Base-by-base conservation (phyloP, 1,284 basidiomycete species). In the Volvariella surrecta region DNA sequence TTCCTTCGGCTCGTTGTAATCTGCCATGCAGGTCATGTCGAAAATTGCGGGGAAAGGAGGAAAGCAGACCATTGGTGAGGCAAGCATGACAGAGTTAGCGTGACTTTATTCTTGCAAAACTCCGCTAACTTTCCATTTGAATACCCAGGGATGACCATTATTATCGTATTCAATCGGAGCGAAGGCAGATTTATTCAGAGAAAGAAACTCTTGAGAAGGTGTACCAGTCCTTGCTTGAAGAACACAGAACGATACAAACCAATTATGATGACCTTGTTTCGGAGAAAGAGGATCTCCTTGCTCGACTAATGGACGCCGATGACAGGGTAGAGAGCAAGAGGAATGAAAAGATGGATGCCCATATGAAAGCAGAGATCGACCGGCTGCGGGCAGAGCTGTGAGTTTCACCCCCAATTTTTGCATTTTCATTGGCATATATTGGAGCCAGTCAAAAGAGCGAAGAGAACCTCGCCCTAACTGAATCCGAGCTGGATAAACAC, bases 181-280 rank as follows among this genome's bases (percentile, higher is more conserved):
- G 82, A 40, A 83, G 82, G 49, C 76, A 79, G 43, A 71, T 87
- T 46, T 68, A 83, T 15, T 66, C 74, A 1, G 86, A 90, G 63
- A 91, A 91, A 57, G 83, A 88, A 52, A 81, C 81, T 0, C 62
- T 92, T 8, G 79, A 90, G 58, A 86, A 86, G 55, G 79, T 81
- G 19, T 89, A 90, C 54, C 74, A 85, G 52, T 50, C 67, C 4
- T 67, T 93, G 2, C 58, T 89, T n/a, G 82, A 89, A 49, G 84
- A 89, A 46, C 88, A 91, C 52, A 74, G 82, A 3, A 61, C 66
- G 3, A 63, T 90, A 17, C 83, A 89, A 55, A 82, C 81, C 10
- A 76, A 66, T 47, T 78, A 71, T 47, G 86, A 88, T 50, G 87
- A 89, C 50, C 62, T 66, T 10, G 56, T 74, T 7, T 79, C 78